phyloP scores from a whole-genome alignment of 768 basidiomycete species.

The Agaricus sinodeliciosus region DNA sequence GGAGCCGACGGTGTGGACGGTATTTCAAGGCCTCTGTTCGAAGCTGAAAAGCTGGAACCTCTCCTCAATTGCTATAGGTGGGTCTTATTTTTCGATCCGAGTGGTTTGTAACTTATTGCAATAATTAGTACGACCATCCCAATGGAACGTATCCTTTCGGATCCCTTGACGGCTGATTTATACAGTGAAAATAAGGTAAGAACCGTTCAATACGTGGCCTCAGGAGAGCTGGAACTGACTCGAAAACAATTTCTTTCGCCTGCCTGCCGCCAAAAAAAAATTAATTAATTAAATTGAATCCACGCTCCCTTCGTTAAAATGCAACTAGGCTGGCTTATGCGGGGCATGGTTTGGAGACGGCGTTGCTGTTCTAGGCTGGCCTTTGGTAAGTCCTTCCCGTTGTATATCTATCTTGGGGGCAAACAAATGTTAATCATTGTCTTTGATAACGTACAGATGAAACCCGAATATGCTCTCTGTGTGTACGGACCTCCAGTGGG shows the following conservation, averaged over 20 bases:
- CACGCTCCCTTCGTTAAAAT: not conserved
- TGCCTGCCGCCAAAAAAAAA: not conserved
- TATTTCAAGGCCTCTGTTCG: conserved; percentile 26
- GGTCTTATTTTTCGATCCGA: conserved; percentile 6
- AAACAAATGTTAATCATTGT: conserved; percentile 20
- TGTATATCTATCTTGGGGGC: not conserved
- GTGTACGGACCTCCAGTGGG: conserved; percentile 5
- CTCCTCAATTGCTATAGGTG: conserved; percentile 38
- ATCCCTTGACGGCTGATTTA: conserved; percentile 31
- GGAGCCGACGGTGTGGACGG: conserved; percentile 50
- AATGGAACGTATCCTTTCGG: conserved; percentile 29
- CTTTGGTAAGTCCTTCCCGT: conserved; percentile 19
- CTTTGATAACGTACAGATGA: conserved; percentile 33
- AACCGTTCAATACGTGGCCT: not conserved
- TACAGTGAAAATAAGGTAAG: conserved; percentile 21
- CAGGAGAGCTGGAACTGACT: not conserved
- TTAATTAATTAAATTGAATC: not conserved
- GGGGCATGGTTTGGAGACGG: conserved; percentile 29
- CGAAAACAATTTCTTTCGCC: not conserved
- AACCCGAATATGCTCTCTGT: conserved; percentile 1
- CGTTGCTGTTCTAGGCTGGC: conserved; percentile 21
- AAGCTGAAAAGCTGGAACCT: conserved; percentile 22
- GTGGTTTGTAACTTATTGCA: not conserved
- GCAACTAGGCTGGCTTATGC: not conserved
- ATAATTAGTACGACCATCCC: conserved; percentile 33